Conservation (phyloP, 352 stramenopile genomes). For the Phytopythium aichiense region DNA sequence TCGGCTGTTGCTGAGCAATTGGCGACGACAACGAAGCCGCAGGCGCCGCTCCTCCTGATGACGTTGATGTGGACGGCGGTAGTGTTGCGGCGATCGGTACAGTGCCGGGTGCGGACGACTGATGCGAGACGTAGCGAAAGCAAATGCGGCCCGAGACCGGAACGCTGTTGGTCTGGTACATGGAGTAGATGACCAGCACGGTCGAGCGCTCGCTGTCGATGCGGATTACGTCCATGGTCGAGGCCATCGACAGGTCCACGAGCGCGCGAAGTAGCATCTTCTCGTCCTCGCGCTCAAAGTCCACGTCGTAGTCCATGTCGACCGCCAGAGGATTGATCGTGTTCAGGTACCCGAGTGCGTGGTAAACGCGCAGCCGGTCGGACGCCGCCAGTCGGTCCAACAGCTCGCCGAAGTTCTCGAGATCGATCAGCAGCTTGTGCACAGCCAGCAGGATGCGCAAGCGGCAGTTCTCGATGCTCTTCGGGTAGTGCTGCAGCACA, state of each 20-base stretch:
- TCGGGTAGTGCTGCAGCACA: conserved; percentile 68
- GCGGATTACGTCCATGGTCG: conserved; percentile 65
- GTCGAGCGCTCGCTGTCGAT: conserved; percentile 62
- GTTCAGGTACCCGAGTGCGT: conserved; percentile 53
- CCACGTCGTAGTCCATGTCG: conserved; percentile 70
- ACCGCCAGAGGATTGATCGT: conserved; percentile 50
- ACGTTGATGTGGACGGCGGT: background rate
- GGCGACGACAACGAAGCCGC: background rate
- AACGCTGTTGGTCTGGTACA: conserved; percentile 72
- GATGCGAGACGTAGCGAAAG: conserved; percentile 62
- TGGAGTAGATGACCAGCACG: conserved; percentile 69
- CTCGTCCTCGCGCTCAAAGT: conserved; percentile 64
- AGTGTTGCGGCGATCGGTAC: background rate
- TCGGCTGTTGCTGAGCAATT: background rate
- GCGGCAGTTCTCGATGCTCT: conserved; percentile 56
- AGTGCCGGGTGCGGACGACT: background rate
- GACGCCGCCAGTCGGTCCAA: conserved; percentile 38
- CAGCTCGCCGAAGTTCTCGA: conserved; percentile 59
- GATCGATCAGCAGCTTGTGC: conserved; percentile 57
- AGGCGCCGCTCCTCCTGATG: background rate
- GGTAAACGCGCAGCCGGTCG: conserved; percentile 44
- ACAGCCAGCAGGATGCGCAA: conserved; percentile 47
- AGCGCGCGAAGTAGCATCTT: conserved; percentile 56
- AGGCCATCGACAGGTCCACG: conserved; percentile 59
- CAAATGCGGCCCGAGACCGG: conserved; percentile 43